Evolutionary conservation across 768 basidiomycete species (phyloP).

Genomic region (Lactifluus subvellereus): DNA sequence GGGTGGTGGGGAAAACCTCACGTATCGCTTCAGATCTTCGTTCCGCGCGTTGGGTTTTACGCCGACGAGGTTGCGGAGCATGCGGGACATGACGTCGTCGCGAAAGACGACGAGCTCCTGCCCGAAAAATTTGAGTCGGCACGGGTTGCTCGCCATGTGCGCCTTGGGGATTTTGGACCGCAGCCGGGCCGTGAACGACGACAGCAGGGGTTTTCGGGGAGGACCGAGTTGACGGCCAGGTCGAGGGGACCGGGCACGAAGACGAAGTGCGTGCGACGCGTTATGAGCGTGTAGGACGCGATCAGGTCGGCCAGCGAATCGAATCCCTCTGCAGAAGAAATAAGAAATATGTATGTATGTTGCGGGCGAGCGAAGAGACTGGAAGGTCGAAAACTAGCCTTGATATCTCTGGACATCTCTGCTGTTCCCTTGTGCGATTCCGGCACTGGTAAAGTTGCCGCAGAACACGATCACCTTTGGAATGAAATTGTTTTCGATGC

Average conservation of each 20-base stretch:
- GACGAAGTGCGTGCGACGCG: slow-evolving; percentile 79
- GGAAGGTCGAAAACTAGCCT: slow-evolving; percentile 41
- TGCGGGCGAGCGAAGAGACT: background rate
- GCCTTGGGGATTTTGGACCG: slow-evolving; percentile 69
- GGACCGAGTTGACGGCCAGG: slow-evolving; percentile 68
- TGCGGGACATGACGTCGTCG: slow-evolving; percentile 88
- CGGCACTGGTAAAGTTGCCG: slow-evolving; percentile 88
- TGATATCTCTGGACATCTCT: slow-evolving; percentile 80
- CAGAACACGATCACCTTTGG: slow-evolving; percentile 89
- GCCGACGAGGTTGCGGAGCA: slow-evolving; percentile 87
- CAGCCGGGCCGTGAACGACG: slow-evolving; percentile 65
- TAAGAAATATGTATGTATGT: background rate
- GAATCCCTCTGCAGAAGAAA: slow-evolving; percentile 66
- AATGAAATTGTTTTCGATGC: slow-evolving; percentile 78
- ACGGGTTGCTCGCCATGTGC: slow-evolving; percentile 86
- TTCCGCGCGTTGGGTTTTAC: slow-evolving; percentile 76
- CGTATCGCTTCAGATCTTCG: slow-evolving; percentile 84
- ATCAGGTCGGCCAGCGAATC: slow-evolving; percentile 83
- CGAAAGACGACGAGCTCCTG: slow-evolving; percentile 94
- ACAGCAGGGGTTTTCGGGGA: slow-evolving; percentile 76
- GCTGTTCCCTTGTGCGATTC: slow-evolving; percentile 71
- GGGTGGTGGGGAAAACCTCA: slow-evolving; percentile 36
- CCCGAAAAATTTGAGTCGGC: slow-evolving; percentile 89
- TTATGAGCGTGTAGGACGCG: slow-evolving; percentile 69
- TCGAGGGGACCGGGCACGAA: slow-evolving; percentile 94